Evolutionary conservation across 192 early-diverging fungal genomes (phyloP), one percentile per base, ranked within the genome.

Genomic region (Linnemannia elongata): DNA sequence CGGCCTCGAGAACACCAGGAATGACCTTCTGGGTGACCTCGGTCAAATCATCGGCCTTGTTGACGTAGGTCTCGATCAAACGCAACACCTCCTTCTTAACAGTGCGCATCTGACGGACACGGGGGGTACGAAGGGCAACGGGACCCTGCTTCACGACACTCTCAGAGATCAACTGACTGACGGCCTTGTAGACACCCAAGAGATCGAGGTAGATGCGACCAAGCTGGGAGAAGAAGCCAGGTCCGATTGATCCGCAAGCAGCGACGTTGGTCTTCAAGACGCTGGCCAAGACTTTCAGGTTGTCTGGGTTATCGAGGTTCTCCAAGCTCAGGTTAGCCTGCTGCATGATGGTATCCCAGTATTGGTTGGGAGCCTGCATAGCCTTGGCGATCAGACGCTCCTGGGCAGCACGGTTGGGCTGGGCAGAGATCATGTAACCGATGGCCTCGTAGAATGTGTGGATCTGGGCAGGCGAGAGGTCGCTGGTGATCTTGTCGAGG

Each of bases 371-470:
- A 0, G 95, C 90, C 76, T 97, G 95, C 98, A 99, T 99, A 42
- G 96, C 93, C 44, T 94, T 95, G 30, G 85, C 81, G 69, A 99
- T 97, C 75, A 99, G 89, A 75, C 96, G 91, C 76, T 97, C 95
- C 88, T 98, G 97, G 24, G 90, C 88, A 55, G 89, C 84, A 70
- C 94, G 92, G 87, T 96, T 96, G 44, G 95, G 90, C 79, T 99
- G 98, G 10, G 98, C 97, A 44, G 97, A 95, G 80, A 99, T 97
- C 94, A 99, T 98, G 88, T 97, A 96, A 22, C 99, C 99, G 72
- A 99, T 96, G 44, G 98, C 98, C 88, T 99, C 97, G 88, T 98
- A 99, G 92, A 99, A 99, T 15, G 97, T 98, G 89, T 99, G 97
- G 68, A 98, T 93, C 93, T 99, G 98, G 71, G 96, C 95, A 39